Conservation (phyloP, 495 filamentous ascomycete genomes). For the Penicillium goetzii region DNA sequence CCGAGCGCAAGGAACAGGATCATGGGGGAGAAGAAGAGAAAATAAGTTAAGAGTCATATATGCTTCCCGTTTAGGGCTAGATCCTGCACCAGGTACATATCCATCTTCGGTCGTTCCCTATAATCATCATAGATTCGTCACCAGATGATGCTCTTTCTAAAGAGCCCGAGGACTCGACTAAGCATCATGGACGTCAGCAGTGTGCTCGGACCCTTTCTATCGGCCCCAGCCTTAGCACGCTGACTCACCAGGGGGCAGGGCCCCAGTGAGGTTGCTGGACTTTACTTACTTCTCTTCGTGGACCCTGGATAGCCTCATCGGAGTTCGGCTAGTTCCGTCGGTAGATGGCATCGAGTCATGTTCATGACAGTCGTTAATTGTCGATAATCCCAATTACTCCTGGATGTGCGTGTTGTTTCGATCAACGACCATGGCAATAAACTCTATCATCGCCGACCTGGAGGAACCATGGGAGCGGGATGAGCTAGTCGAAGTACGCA, state of each 20-base stretch:
- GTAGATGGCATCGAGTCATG: not conserved
- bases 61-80: not conserved
- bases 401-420: not conserved
- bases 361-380: not conserved
- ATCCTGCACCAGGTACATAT: no score
- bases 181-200: not conserved
- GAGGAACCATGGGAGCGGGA: slow-evolving; percentile 10
- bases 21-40: not conserved
- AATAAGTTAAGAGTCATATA: not conserved
- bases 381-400: not conserved
- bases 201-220: not conserved
- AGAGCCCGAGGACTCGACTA: not conserved
- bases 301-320: not conserved
- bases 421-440: not conserved
- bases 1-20: slow-evolving; percentile 1
- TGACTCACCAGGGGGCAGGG: slow-evolving; percentile 3
- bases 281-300: not conserved
- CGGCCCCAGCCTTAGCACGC: not conserved
- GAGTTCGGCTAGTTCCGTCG: slow-evolving; percentile 7
- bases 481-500: slow-evolving; percentile 9
- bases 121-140: no score
- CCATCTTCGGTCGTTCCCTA: no score
- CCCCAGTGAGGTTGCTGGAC: not conserved
- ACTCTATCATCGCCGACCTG: not conserved
- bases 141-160: not conserved